Conservation (phyloP, 768 basidiomycete species). For the Rhodosporidiobolus sp. region DNA sequence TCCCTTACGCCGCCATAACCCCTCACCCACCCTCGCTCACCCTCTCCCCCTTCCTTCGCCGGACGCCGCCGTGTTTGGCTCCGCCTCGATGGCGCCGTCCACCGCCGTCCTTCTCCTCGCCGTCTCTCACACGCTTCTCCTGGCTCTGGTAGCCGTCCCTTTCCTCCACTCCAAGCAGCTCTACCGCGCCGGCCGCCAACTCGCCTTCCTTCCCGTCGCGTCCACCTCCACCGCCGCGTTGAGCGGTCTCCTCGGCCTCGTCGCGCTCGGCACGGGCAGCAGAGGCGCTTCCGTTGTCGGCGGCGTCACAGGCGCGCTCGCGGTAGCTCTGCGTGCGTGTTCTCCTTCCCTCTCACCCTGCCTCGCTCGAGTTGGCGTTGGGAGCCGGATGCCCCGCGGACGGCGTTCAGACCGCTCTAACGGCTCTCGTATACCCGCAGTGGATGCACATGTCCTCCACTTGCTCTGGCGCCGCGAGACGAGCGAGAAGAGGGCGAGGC, state of each 20-base stretch:
- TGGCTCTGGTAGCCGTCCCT: constrained; percentile 1
- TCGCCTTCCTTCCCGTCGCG: background rate
- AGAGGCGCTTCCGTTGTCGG: background rate
- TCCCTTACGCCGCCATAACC: too few relatives aligned
- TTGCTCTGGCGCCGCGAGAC: background rate
- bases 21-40: background rate
- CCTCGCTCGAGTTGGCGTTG: background rate
- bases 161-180: background rate
- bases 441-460: background rate
- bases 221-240: background rate
- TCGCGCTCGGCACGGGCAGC: background rate
- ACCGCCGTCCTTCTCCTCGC: constrained; percentile 9
- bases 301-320: constrained; percentile 1
- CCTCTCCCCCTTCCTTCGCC: background rate
- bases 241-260: constrained; percentile 1
- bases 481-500: background rate
- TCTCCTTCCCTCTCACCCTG: background rate
- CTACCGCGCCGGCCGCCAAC: background rate
- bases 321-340: background rate
- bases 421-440: background rate
- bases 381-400: background rate
- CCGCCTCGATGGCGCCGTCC: background rate
- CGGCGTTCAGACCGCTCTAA: too few relatives aligned
- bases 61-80: background rate
- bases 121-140: background rate